Evolutionary conservation across 345 rosid species (phyloP).

Genomic region (Mallotus nudiflorus): DNA sequence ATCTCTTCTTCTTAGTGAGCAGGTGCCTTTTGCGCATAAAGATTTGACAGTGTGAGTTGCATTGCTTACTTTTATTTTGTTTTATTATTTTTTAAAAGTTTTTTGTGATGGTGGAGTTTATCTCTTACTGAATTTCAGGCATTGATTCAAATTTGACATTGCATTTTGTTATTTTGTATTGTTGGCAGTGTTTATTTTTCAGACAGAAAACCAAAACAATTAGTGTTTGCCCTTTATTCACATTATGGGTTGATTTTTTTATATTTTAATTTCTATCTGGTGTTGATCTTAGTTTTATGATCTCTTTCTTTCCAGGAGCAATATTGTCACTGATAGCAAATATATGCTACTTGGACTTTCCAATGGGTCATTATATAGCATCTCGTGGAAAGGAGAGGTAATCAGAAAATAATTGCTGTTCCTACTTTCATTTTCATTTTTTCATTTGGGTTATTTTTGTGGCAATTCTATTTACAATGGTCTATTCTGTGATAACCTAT

Average conservation of each 20-base stretch:
- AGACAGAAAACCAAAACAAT: neutral
- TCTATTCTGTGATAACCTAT: slow-evolving; percentile 1
- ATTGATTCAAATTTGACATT: neutral
- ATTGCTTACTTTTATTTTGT: too few species aligned
- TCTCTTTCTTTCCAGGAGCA: slow-evolving; percentile 61
- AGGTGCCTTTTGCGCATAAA: slow-evolving; percentile 73
- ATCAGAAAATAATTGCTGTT: neutral
- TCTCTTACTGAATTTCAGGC: neutral
- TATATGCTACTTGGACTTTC: slow-evolving; percentile 89
- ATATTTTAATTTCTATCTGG: slow-evolving; percentile 9
- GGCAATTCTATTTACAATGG: neutral
- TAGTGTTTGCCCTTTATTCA: neutral
- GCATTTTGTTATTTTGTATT: neutral
- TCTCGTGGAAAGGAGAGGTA: slow-evolving; percentile 99
- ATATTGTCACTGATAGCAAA: slow-evolving; percentile 54
- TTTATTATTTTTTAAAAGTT: neutral
- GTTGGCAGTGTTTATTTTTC: neutral
- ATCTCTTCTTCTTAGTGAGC: slow-evolving; percentile 75
- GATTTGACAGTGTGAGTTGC: slow-evolving; percentile 73
- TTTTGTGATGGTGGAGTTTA: neutral
- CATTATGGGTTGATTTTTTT: neutral
- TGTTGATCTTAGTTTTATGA: slow-evolving; percentile 16
- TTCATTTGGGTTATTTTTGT: neutral
- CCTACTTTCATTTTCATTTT: neutral
- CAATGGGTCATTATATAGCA: slow-evolving; percentile 71